Base-by-base conservation (phyloP, 148 eudicot genomes). In the Camellia japonica region DNA sequence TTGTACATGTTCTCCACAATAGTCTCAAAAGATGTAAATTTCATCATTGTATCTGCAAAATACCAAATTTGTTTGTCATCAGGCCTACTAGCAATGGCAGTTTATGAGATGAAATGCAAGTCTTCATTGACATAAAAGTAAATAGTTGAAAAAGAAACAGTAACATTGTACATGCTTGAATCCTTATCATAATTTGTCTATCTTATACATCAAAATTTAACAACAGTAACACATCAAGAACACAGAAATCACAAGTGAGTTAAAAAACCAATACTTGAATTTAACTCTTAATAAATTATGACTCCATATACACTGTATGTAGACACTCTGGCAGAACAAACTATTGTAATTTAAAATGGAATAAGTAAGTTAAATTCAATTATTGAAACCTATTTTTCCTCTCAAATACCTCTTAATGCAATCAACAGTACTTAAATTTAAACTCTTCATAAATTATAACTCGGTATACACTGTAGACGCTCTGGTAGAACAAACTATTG, bases 31-130 rank as follows among this genome's bases (percentile, higher is more conserved):
- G 85, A 79, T 13, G 87, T 70, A 76, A 85, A 85, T 30, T 85
- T 85, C 87, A 85, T 85, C 87, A 85, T 85, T 51, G 87, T 85
- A 82, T 85, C 87, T 85, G 81, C 51, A 43, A 68, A 78, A 73
- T 41, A 30, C 2, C 73, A 63, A 18, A 67, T 78, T 78, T 54
- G 16, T 18, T 54, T 20, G 62, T 78, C 46, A 75, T 42, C 16
- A 19, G 56, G 41, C 56, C 68, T 75, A 41, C n/a, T 9, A 60
- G 44, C 11, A 76, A 2, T 13, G 55, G 73, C 52, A 70, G 38
- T 14, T 70, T 70, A 16, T 68, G 43, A 15, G 72, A 43, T 44
- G 52, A 68, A 16, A 43, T 44, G 52, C 43, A 16, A 68, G 42
- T 65, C 44, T 65, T 65, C 0, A 67, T n/a, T 38, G 7, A 46